Evolutionary conservation across 768 basidiomycete species (phyloP).

Genomic region (Mycena floridula): DNA sequence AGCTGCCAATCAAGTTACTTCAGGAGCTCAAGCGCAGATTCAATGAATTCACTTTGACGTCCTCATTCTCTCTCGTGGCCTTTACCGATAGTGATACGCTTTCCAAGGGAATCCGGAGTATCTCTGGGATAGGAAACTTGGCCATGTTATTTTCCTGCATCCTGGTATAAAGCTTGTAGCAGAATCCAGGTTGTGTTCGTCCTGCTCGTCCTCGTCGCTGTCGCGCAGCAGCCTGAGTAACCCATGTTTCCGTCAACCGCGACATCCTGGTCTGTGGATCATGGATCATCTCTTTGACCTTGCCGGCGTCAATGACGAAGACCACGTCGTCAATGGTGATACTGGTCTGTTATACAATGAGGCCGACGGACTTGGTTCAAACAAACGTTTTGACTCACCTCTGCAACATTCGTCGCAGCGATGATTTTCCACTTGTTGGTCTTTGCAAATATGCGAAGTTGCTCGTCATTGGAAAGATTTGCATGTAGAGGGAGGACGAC

Average conservation of each 20-base stretch:
- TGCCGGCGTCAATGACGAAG: conserved; percentile 80
- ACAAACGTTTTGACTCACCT: too few relatives aligned
- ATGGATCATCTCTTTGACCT: conserved; percentile 70
- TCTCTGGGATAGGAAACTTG: conserved; percentile 79
- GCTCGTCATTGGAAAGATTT: conserved; percentile 81
- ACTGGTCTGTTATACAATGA: conserved; percentile 50
- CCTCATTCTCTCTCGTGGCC: conserved; percentile 66
- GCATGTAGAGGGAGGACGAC: conserved; percentile 81
- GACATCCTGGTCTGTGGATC: conserved; percentile 71
- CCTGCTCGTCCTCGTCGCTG: conserved; percentile 91
- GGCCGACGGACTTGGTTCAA: too few relatives aligned
- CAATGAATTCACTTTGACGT: conserved; percentile 55
- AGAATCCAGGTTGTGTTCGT: conserved; percentile 73
- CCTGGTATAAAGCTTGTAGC: conserved; percentile 85
- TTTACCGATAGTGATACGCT: conserved; percentile 78
- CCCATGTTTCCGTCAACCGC: conserved; percentile 72
- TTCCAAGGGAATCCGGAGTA: conserved; percentile 81
- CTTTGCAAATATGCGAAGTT: conserved; percentile 65
- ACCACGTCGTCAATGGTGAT: conserved; percentile 88
- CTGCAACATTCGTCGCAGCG: conserved; percentile 87
- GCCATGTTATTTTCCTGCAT: conserved; percentile 65
- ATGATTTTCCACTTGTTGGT: conserved; percentile 75
- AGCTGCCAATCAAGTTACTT: conserved; percentile 31
- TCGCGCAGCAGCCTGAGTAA: conserved; percentile 69
- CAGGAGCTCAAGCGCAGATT: conserved; percentile 4